phyloP scores from a whole-genome alignment of 306 rosid genomes.

The Prunus armeniaca region DNA sequence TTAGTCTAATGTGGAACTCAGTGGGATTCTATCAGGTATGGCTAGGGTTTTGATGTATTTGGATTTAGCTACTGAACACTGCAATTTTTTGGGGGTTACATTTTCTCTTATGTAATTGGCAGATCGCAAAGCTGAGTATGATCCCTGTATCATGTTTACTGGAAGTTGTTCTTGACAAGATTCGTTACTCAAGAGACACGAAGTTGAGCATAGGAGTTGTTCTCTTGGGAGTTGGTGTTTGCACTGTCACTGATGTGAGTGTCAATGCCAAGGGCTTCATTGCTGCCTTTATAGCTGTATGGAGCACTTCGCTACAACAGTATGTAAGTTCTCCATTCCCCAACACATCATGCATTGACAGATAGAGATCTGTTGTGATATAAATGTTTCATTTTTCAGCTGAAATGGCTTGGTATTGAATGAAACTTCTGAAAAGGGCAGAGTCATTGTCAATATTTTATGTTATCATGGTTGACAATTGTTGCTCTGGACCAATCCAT shows the following conservation, averaged over 20 bases:
- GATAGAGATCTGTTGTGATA: background rate
- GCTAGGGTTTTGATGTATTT: background rate
- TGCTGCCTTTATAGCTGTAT: slow-evolving; percentile 74
- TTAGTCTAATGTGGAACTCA: slow-evolving; percentile 95
- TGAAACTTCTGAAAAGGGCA: too few relatives aligned
- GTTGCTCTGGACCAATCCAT: background rate
- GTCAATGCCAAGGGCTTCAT: slow-evolving; percentile 69
- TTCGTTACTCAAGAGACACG: slow-evolving; percentile 77
- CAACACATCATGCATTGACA: background rate
- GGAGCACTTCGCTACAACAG: slow-evolving; percentile 85
- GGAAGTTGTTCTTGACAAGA: slow-evolving; percentile 75
- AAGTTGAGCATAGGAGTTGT: slow-evolving; percentile 72
- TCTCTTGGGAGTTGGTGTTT: slow-evolving; percentile 82
- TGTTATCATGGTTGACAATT: background rate
- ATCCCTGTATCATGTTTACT: slow-evolving; percentile 82
- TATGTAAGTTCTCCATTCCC: slow-evolving; percentile 49
- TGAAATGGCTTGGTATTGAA: too few relatives aligned
- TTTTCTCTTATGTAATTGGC: slow-evolving; percentile 25
- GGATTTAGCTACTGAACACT: slow-evolving; percentile 19
- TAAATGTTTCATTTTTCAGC: too few relatives aligned
- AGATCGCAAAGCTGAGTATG: slow-evolving; percentile 93
- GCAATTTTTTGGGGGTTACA: slow-evolving; percentile 22
- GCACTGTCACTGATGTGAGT: slow-evolving; percentile 88
- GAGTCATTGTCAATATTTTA: background rate
- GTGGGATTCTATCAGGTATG: slow-evolving; percentile 95